These are phyloP conservation scores for Celoporthe dispersa DNA, from an alignment of 2,329 filamentous ascomycete genomes.

Conservation along the genomic window DNA sequence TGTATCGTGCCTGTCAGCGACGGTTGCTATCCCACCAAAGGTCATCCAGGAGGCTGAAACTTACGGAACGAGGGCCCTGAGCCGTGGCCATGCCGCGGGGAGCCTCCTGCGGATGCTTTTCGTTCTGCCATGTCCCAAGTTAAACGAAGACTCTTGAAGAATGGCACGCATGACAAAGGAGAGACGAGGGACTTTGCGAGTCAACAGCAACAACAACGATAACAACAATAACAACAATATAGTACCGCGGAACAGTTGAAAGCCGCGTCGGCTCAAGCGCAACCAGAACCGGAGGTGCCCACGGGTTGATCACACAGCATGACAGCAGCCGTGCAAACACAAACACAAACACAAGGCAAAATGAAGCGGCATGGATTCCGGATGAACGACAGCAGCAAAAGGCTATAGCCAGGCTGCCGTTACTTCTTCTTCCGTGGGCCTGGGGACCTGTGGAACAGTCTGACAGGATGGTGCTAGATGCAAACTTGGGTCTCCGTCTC, in stretches of 20 bases:
- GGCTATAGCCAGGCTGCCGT: slow-evolving; percentile 23
- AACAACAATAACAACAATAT: too few species aligned
- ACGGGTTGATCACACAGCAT: slow-evolving; percentile 29
- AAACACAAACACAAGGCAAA: slow-evolving; percentile 30
- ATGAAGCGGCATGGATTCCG: slow-evolving; percentile 26
- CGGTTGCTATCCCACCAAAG: slow-evolving; percentile 26
- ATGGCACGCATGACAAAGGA: slow-evolving; percentile 22
- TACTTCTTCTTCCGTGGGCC: slow-evolving; percentile 22
- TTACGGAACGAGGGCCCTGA: slow-evolving; percentile 58
- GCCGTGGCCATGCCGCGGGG: slow-evolving; percentile 48
- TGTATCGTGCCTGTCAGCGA: slow-evolving; percentile 46
- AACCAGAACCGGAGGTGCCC: slow-evolving; percentile 16
- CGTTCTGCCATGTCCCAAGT: slow-evolving; percentile 46
- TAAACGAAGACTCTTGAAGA: slow-evolving; percentile 23
- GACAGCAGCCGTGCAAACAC: slow-evolving; percentile 30
- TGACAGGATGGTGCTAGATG: slow-evolving; percentile 16
- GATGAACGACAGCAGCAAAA: slow-evolving; percentile 24
- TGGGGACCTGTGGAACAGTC: slow-evolving; percentile 27
- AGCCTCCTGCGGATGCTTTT: slow-evolving; percentile 49
- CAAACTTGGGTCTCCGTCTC: slow-evolving; percentile 23
- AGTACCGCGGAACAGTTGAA: not conserved
- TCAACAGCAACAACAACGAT: too few species aligned
- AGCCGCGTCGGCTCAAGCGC: slow-evolving; percentile 7
- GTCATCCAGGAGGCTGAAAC: slow-evolving; percentile 33
- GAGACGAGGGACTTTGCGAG: slow-evolving; percentile 17